Percentiles rank a stretch among this genome's conserved stretches.
Evolutionary conservation across 495 filamentous ascomycete genomes (phyloP).

Genomic region (Opeltia flavorubescens): DNA sequence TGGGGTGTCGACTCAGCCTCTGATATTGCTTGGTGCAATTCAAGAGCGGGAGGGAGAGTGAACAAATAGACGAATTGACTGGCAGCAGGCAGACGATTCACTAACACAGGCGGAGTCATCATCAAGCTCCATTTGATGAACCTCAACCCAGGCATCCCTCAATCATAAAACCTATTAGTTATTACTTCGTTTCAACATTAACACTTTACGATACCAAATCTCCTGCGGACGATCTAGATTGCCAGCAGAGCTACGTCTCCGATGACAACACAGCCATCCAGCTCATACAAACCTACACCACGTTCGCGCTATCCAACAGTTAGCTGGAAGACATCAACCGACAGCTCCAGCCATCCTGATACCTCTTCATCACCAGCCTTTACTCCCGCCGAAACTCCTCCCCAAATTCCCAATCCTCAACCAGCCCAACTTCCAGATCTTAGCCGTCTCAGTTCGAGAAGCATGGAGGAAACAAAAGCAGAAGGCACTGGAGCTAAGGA

Average conservation of each 20-base stretch:
- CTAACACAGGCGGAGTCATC: too few species aligned
- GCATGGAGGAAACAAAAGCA: constrained; percentile 4
- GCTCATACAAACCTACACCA: background rate
- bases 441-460: background rate
- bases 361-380: constrained; percentile 7
- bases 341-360: constrained; percentile 3
- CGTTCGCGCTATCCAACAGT: background rate
- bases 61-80: too few species aligned
- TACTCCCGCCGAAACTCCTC: constrained; percentile 9
- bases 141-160: too few species aligned
- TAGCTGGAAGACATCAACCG: constrained; percentile 1
- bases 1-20: too few species aligned
- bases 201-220: background rate
- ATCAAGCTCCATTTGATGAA: too few species aligned
- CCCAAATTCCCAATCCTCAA: constrained; percentile 1
- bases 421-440: background rate
- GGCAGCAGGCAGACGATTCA: too few species aligned
- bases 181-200: background rate
- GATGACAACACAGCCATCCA: background rate
- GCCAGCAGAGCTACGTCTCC: background rate
- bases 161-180: too few species aligned
- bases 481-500: constrained; percentile 2
- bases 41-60: too few species aligned
- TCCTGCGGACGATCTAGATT: background rate
- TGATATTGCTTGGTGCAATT: too few species aligned